phyloP scores from a whole-genome alignment of 1,139 yeast species.

The Yamadazyma diddensiae region DNA sequence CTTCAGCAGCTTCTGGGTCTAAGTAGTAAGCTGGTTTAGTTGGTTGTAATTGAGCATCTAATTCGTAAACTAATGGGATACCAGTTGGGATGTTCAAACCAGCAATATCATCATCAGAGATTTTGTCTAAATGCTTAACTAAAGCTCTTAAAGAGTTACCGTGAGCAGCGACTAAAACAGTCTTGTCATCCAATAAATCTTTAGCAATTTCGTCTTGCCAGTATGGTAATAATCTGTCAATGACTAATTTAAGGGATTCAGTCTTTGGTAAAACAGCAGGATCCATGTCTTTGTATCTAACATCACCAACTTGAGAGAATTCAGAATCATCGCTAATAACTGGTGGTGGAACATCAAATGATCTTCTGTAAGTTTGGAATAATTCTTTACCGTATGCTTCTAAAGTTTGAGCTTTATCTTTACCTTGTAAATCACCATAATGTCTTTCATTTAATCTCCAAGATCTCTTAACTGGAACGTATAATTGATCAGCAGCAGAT shows the following conservation, averaged over 20 bases:
- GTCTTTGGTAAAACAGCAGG: slow-evolving; percentile 88
- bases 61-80: slow-evolving; percentile 96
- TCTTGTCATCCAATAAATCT: slow-evolving; percentile 82
- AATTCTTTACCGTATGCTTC: slow-evolving; percentile 86
- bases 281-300: slow-evolving; percentile 80
- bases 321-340: slow-evolving; percentile 71
- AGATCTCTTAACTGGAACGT: slow-evolving; percentile 89
- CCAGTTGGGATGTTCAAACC: slow-evolving; percentile 98
- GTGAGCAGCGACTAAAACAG: slow-evolving; percentile 93
- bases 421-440: slow-evolving; percentile 98
- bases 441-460: slow-evolving; percentile 99
- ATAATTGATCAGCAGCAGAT: slow-evolving; percentile 83
- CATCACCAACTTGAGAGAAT: slow-evolving; percentile 83
- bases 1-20: slow-evolving; percentile 99
- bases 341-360: slow-evolving; percentile 97
- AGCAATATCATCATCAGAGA: slow-evolving; percentile 90
- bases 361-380: slow-evolving; percentile 98
- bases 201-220: slow-evolving; percentile 93
- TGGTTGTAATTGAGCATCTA: slow-evolving; percentile 85
- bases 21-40: slow-evolving; percentile 92
- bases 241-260: slow-evolving; percentile 92
- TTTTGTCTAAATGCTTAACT: slow-evolving; percentile 93
- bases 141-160: slow-evolving; percentile 98
- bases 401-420: slow-evolving; percentile 93
- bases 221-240: slow-evolving; percentile 96